Conservation (phyloP, 345 rosid species). For the Abelmoschus esculentus region DNA sequence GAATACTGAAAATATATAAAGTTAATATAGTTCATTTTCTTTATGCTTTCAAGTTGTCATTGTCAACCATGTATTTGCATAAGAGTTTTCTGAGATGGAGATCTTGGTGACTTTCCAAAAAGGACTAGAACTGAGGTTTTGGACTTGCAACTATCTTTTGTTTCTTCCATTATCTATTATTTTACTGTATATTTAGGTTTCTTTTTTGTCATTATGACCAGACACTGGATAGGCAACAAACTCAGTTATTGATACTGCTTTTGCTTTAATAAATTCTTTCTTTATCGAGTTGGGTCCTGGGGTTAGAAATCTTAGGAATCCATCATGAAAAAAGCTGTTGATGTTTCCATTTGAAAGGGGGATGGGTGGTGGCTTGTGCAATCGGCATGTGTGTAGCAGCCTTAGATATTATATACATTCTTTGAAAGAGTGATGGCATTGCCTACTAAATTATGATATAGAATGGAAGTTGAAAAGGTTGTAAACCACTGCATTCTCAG, state of each 20-base stretch:
- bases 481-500: constrained; percentile 10
- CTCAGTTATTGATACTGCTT: constrained; percentile 15
- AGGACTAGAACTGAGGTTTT: constrained; percentile 9
- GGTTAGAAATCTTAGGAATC: not conserved
- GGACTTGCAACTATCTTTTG: constrained; percentile 10
- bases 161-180: not conserved
- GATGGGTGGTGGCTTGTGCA: constrained; percentile 11
- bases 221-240: constrained; percentile 11
- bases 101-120: constrained; percentile 10
- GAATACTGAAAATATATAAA: not conserved
- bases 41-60: not conserved
- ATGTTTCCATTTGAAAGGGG: constrained; percentile 17
- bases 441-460: constrained; percentile 5
- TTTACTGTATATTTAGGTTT: constrained; percentile 1
- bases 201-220: constrained; percentile 10
- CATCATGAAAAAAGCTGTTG: constrained; percentile 22
- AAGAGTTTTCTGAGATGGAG: constrained; percentile 3
- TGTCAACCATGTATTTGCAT: constrained; percentile 12
- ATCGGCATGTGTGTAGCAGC: constrained; percentile 25
- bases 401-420: constrained; percentile 11
- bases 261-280: constrained; percentile 13
- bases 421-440: not conserved
- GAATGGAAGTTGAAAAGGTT: constrained; percentile 1
- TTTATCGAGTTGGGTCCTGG: not conserved
- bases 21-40: not conserved